Conservation (phyloP, 2,329 filamentous ascomycete species). For the Blastomyces silverae region DNA sequence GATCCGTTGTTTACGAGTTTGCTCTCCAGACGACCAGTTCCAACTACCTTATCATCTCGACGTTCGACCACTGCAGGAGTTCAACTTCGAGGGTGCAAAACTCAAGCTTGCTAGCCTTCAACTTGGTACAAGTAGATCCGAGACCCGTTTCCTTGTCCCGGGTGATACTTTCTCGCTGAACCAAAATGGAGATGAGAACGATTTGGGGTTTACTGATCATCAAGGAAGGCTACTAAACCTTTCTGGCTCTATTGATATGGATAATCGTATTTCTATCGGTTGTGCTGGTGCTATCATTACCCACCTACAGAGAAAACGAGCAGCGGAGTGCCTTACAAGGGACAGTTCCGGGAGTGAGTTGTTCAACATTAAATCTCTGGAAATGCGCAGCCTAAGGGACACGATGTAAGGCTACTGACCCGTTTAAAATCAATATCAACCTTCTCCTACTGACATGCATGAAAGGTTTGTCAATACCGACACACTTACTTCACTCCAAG, state of each 20-base stretch:
- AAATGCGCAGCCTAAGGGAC: slow-evolving; percentile 65
- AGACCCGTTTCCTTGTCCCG: slow-evolving; percentile 55
- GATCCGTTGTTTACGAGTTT: slow-evolving; percentile 15
- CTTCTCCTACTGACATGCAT: slow-evolving; percentile 29
- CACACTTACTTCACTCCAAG: slow-evolving; percentile 73
- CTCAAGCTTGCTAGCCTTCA: slow-evolving; percentile 58
- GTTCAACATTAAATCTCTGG: slow-evolving; percentile 57
- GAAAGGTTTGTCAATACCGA: slow-evolving; percentile 74
- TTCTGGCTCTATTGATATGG: slow-evolving; percentile 63
- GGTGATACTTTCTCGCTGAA: slow-evolving; percentile 47
- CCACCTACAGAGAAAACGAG: slow-evolving; percentile 64
- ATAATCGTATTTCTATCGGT: slow-evolving; percentile 67
- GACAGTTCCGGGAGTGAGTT: slow-evolving; percentile 49
- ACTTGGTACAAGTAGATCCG: slow-evolving; percentile 44
- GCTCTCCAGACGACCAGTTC: slow-evolving; percentile 41
- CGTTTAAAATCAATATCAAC: not conserved
- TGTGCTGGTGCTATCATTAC: slow-evolving; percentile 83
- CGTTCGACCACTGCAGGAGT: slow-evolving; percentile 63
- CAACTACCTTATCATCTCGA: slow-evolving; percentile 58
- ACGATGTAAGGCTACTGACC: slow-evolving; percentile 48
- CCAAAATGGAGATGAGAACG: slow-evolving; percentile 35
- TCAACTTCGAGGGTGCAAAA: slow-evolving; percentile 59
- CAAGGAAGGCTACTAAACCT: slow-evolving; percentile 62
- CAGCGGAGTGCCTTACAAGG: slow-evolving; percentile 56
- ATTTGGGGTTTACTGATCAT: slow-evolving; percentile 46